Conservation (phyloP, 176 grass and related monocot species). For the Hordeum vulgare region MorexV3_pseudomolecules_assembly NC_058522.1:484802201-484802700, state of each 20-base stretch:
- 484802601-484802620: not conserved
- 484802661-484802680: not conserved
- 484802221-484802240: slow-evolving; percentile 23
- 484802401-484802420: not conserved
- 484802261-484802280: not conserved
- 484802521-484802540: not conserved
- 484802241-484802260: slow-evolving; percentile 29
- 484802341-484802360: not conserved
- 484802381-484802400: not conserved
- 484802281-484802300: slow-evolving; percentile 9
- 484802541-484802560: not conserved
- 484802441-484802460: slow-evolving; percentile 10
- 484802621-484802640: not conserved
- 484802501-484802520: slow-evolving; percentile 9
- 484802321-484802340: not conserved
- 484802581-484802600: not conserved
- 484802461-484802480: not conserved
- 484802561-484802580: not conserved
- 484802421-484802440: not conserved
- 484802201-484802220: slow-evolving; percentile 48
- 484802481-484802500: not conserved
- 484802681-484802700: not conserved
- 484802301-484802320: not conserved
- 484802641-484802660: not conserved
- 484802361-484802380: not conserved